Conservation (phyloP, 768 basidiomycete species). For the Trametes sanguinea region DNA sequence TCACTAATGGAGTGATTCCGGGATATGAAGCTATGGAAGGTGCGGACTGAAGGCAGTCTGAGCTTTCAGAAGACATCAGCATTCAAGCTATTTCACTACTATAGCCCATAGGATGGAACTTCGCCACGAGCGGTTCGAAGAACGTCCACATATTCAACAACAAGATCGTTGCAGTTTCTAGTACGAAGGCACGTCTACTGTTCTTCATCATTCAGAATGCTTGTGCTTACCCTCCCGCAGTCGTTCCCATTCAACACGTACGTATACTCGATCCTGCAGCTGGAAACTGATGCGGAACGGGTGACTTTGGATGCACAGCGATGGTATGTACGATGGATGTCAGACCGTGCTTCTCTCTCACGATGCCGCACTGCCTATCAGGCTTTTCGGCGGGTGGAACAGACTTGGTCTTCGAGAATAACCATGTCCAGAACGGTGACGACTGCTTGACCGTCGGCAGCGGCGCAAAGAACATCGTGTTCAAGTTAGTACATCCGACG, state of each 20-base stretch:
- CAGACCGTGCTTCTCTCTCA: no score
- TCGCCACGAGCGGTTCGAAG: constrained; percentile 49
- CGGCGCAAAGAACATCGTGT: constrained; percentile 57
- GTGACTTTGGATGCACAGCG: constrained; percentile 29
- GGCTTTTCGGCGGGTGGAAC: constrained; percentile 56
- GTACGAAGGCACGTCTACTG: constrained; percentile 30
- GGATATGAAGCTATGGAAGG: constrained; percentile 49
- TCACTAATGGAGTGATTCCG: constrained; percentile 56
- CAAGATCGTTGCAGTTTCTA: constrained; percentile 53
- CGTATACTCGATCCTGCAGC: constrained; percentile 19
- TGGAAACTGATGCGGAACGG: no score
- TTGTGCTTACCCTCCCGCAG: constrained; percentile 28
- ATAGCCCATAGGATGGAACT: constrained; percentile 60
- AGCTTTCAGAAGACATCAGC: no score
- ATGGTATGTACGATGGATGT: constrained; percentile 34
- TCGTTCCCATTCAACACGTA: constrained; percentile 66
- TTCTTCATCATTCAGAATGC: not conserved
- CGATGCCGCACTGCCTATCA: not conserved
- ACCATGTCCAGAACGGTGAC: constrained; percentile 59
- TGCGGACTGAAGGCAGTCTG: not conserved
- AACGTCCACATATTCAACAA: constrained; percentile 59
- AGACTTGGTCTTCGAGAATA: constrained; percentile 60
- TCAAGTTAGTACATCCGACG: constrained; percentile 18
- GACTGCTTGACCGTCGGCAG: constrained; percentile 62
- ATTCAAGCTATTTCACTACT: not conserved